Base-by-base conservation (phyloP, 139 green algal species). In the Zygnema circumcarinatum region DNA sequence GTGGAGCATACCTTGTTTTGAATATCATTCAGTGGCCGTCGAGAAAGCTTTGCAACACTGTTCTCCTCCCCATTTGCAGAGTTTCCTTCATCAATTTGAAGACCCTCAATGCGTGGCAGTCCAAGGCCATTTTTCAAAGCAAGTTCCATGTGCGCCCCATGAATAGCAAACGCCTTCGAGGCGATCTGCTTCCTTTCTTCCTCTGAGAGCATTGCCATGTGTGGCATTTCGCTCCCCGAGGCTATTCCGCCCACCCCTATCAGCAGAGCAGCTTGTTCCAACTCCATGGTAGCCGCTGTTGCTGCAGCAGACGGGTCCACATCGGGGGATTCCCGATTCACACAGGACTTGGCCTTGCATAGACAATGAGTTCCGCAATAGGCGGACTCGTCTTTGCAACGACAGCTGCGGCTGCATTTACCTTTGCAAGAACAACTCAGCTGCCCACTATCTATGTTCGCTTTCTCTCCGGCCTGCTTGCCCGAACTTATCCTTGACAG, bases 321-420 rank as follows among this genome's bases (percentile, higher is more conserved):
- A 41, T 78, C 69, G 35, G 3, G 35, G 16, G 16, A 39, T 78
- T 38, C 7, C 35, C 69, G 69, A 16, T 78, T 78, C 35, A 39
- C 35, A 41, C 69, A 78, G 3, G 7, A n/a, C 11, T 41, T 7
- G 7, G 69, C 7, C 11, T 41, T 39, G 36, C 69, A 78, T 16
- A n/a, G 3, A 16, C 69, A 78, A 41, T 78, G 69, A 16, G 7
- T 39, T 39, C 69, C 69, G 16, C 69, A 78, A 16, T 7, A 41
- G 11, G 11, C 11, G 11, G 7, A 3, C 3, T 78, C 16, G 16
- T 7, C 16, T 78, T 41, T 78, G 69, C 69, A 78, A 41, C 11
- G 35, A 78, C 69, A 78, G 3, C 16, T 78, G 69, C 69, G 69
- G 69, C 69, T 78, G 69, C 69, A 78, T 41, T 78, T 78, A 11